Evolutionary conservation across 2,329 filamentous ascomycete genomes (phyloP), one percentile per base, ranked within the genome.

Genomic region (Clarireedia monteithiana): DNA sequence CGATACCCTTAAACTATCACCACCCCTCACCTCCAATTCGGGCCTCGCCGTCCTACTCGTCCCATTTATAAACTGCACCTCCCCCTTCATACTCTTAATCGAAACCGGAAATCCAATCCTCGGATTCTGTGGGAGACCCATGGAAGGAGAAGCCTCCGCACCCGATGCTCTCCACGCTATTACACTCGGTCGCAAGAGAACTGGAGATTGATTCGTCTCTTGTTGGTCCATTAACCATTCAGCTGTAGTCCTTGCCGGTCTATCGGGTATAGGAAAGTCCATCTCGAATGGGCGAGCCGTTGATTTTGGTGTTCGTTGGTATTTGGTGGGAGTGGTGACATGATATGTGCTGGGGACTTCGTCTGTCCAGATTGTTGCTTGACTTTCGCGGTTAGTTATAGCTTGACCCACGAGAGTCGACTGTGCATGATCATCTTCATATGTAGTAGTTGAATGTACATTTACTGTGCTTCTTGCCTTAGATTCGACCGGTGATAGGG

Each of bases 321-420:
- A 59, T 9, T 57, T 58, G 6, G 58, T 54, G 30, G 30, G 30
- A 34, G 30, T 34, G 30, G 30, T 34, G 10, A 34, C 30, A 4
- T 50, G 38, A 5, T 58, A 42, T 4, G 57, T 42, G 24, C 58
- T 53, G 2, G 57, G 60, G 1, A 60, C 40, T 15, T 66, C 66
- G 44, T 68, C 65, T 3, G 62, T 67, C 66, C 66, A 67, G 23
- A 62, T 54, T 27, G 59, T 63, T n/a, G 58, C 60, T 59, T 63
- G 63, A 51, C 59, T 65, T 36, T 64, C 61, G 34, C 24, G 14
- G 34, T 40, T 6, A 39, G 14, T 30, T 55, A 10, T 27, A 15
- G 9, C 17, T 42, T 5, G 2, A 9, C 12, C 7, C 1, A 34
- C 30, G 10, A 34, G 30, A 34, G 30, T 24, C 3, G 5, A 14